Evolutionary conservation across 345 rosid species (phyloP), one percentile per base, ranked within the genome.

Genomic region (Hibiscus trionum): DNA sequence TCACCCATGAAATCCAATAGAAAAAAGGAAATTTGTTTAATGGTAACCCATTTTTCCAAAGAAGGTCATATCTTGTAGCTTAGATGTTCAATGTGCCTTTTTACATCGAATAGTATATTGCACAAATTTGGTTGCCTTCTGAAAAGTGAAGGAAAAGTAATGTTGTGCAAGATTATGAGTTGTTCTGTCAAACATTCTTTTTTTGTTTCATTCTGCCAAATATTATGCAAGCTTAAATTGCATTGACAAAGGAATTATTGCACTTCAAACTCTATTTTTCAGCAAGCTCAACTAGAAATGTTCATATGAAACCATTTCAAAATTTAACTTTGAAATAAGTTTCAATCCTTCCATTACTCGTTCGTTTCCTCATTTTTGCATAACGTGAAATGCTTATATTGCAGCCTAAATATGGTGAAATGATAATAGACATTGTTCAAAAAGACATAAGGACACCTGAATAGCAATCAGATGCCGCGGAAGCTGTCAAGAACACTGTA

Each of bases 341-440:
- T 17, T 37, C 17, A 16, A 17, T 17, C 19, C 9, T 17, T 5
- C 50, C 31, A 11, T 55, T 11, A 11, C 12, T 53, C 26, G 1
- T 47, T 31, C 8, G 19, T 31, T 15, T 31, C 56, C 24, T 31
- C 11, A 6, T 66, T 2, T 19, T 16, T 33, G 9, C 27, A 50
- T 50, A 16, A 7, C n/a, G 11, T 50, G 39, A 16, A 55, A 9
- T 56, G 29, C 65, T 6, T 60, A 5, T 50, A 29, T 55, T 78
- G 76, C 85, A 86, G 88, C 90, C 88, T 52, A 86, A 86, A 76
- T 87, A 80, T 82, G 91, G 89, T 71, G 91, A 87, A 16, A 84
- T 76, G 83, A 87, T 87, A 73, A 85, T 87, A 50, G 89, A 87
- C 83, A 85, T 87, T 60, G 87, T 85, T 35, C 84, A 89, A 7